A percentile compares a stretch with the other conserved stretches of the same genome.
These are phyloP conservation scores for Heliosperma pusillum DNA, from an alignment of 148 eudicot genomes.

Conservation along the genomic window DNA sequence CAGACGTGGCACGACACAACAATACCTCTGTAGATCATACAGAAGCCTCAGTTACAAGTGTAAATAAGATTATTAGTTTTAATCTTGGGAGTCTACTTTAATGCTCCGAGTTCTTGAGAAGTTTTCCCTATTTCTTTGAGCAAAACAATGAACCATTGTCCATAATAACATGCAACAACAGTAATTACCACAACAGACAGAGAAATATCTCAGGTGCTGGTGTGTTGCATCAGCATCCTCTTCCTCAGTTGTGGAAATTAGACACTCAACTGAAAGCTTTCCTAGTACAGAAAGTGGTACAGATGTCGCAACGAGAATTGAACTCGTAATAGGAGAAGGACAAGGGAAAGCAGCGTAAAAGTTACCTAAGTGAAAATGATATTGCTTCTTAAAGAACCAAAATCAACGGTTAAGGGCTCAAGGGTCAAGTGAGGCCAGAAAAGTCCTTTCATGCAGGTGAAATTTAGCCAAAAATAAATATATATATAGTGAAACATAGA, in stretches of 20 bases:
- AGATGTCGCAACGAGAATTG: too few species aligned
- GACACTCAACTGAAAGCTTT: conserved; percentile 10
- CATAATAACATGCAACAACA: conserved; percentile 22
- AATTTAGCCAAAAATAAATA: too few species aligned
- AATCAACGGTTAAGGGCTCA: too few species aligned
- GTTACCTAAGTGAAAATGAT: conserved; percentile 16
- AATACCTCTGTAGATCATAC: background rate
- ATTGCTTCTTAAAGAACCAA: too few species aligned
- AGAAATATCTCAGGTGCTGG: too few species aligned
- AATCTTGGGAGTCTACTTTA: too few species aligned
- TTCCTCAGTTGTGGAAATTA: conserved; percentile 18
- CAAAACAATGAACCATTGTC: conserved; percentile 12
- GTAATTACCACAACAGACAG: conserved; percentile 5
- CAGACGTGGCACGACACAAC: background rate
- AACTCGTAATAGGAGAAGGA: too few species aligned
- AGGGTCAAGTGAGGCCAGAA: too few species aligned
- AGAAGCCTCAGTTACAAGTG: background rate
- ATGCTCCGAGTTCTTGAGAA: background rate
- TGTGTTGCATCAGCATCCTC: conserved; percentile 20
- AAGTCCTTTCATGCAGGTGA: too few species aligned
- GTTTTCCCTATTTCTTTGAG: background rate
- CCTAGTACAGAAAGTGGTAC: conserved; percentile 16
- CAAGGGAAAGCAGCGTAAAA: background rate
- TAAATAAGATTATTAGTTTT: background rate
- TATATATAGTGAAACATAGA: too few species aligned